phyloP scores from a whole-genome alignment of 129 eudicot species.

The Flaveria robusta region DNA sequence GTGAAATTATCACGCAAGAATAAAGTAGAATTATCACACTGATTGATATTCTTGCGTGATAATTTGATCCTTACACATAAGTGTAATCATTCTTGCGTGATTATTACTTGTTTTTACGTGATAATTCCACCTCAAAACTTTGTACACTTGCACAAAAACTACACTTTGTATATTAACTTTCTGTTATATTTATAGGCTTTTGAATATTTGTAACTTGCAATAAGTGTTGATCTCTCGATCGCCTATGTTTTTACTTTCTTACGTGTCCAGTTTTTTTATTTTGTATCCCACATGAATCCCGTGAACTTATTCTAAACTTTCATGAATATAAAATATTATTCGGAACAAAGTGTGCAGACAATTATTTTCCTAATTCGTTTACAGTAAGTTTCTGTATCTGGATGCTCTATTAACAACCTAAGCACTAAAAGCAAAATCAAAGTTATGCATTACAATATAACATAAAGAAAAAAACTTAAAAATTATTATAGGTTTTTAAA shows the following conservation, averaged over 20 bases:
- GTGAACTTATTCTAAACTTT: neutral
- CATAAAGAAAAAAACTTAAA: neutral
- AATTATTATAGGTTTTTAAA: too few relatives aligned
- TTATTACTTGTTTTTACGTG: too few relatives aligned
- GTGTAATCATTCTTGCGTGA: too few relatives aligned
- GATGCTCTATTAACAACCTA: neutral
- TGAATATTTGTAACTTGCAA: neutral
- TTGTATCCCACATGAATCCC: conserved; percentile 6
- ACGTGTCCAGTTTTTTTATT: neutral
- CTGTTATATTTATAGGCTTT: too few relatives aligned
- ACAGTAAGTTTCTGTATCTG: neutral
- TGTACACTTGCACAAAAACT: too few relatives aligned
- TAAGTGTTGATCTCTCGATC: neutral
- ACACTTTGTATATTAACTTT: too few relatives aligned
- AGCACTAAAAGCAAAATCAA: neutral
- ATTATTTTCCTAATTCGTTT: neutral
- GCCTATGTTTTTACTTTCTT: neutral
- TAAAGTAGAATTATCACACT: too few relatives aligned
- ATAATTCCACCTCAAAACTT: too few relatives aligned
- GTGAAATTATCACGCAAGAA: too few relatives aligned
- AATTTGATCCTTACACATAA: too few relatives aligned
- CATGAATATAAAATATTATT: neutral
- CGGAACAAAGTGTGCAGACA: neutral
- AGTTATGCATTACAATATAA: neutral
- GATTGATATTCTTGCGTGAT: too few relatives aligned